Conservation (phyloP, 495 filamentous ascomycete genomes). For the Xylaria bambusicola region DNA sequence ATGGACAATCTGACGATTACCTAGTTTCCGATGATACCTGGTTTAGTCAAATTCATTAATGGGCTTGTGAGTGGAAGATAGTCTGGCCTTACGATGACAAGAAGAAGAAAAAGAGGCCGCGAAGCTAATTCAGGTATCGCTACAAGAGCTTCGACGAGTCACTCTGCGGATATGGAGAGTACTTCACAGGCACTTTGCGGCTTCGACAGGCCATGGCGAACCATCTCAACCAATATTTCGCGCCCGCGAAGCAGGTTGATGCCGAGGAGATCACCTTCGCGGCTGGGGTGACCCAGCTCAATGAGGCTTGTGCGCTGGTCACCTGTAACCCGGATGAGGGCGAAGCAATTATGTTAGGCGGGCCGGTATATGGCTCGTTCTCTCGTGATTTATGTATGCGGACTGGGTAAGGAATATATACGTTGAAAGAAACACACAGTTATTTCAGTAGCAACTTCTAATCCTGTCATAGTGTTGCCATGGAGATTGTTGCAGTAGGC, state of each 20-base stretch:
- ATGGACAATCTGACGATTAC: neutral
- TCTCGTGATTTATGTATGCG: slow-evolving; percentile 27
- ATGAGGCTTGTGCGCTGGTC: slow-evolving; percentile 47
- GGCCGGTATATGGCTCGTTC: slow-evolving; percentile 55
- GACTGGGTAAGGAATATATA: slow-evolving; percentile 29
- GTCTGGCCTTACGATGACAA: too few relatives aligned
- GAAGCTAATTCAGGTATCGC: too few relatives aligned
- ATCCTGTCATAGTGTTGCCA: slow-evolving; percentile 29
- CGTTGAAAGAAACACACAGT: too few relatives aligned
- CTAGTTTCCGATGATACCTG: slow-evolving; percentile 24
- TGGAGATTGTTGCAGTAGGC: slow-evolving; percentile 48
- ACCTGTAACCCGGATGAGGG: slow-evolving; percentile 45
- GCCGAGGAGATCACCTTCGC: slow-evolving; percentile 46
- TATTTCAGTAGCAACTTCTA: too few relatives aligned
- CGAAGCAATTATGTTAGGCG: slow-evolving; percentile 53
- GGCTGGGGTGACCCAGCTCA: slow-evolving; percentile 50
- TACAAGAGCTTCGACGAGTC: slow-evolving; percentile 23
- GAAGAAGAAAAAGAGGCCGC: too few relatives aligned
- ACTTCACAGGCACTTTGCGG: slow-evolving; percentile 27
- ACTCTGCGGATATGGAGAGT: slow-evolving; percentile 25
- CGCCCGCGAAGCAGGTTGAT: slow-evolving; percentile 39
- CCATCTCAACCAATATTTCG: slow-evolving; percentile 48
- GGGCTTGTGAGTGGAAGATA: slow-evolving; percentile 21
- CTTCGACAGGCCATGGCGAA: slow-evolving; percentile 46
- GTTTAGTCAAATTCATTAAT: slow-evolving; percentile 26